Evolutionary conservation across 169 alveolate genomes (phyloP).

Genomic region (Ichthyophthirius multifiliis): DNA sequence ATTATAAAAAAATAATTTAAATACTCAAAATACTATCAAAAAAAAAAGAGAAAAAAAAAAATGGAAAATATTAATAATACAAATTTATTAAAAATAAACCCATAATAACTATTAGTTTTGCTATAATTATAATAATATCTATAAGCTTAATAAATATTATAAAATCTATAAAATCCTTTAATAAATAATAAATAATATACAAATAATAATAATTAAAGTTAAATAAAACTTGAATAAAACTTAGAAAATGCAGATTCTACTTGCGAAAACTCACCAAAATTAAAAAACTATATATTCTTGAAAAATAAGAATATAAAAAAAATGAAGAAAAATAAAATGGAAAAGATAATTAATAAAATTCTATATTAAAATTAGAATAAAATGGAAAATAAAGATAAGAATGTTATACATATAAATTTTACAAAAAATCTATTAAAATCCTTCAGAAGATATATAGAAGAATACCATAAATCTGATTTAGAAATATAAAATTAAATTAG

Average conservation of each 20-base stretch:
- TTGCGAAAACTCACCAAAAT: background rate
- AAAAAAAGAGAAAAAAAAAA: no score
- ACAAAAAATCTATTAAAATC: background rate
- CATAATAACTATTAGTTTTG: no score
- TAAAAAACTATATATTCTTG: background rate
- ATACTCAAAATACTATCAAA: no score
- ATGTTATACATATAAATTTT: background rate
- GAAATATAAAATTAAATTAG: background rate
- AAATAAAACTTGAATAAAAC: no score
- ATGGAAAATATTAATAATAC: no score
- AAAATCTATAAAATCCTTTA: no score
- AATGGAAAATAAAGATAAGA: background rate
- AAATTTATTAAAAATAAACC: no score
- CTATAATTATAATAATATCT: no score
- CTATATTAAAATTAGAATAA: background rate
- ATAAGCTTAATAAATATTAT: no score
- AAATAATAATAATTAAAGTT: no score
- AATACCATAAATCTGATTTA: background rate
- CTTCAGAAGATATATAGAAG: background rate
- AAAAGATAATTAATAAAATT: background rate
- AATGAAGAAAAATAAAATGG: background rate
- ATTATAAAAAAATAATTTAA: no score
- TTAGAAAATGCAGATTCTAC: conserved; percentile 6
- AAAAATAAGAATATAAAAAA: background rate
- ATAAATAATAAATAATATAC: no score